Percentiles rank a stretch among this genome's conserved stretches.
These are phyloP conservation scores for Rhododendron ovatum DNA, from an alignment of 148 eudicot species.

Conservation along the genomic window DNA sequence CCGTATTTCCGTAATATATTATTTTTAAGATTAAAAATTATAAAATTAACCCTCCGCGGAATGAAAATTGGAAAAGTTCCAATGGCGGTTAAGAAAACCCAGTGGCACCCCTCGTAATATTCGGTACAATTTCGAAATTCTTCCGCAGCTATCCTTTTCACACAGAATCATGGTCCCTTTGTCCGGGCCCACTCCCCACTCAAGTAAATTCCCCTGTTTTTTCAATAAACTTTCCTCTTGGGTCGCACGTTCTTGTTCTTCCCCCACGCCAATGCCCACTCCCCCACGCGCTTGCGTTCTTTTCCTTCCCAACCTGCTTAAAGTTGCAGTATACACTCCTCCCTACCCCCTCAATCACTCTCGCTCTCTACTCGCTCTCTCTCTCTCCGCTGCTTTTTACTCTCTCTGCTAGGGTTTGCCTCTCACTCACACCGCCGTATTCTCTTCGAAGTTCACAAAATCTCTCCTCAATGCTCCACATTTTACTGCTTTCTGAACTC, in stretches of 20 bases:
- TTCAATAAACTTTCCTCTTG: neutral
- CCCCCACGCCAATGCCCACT: neutral
- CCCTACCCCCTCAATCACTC: neutral
- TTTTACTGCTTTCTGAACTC: neutral
- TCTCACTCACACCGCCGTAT: neutral
- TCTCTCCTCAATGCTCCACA: neutral
- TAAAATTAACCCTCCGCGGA: too few species aligned
- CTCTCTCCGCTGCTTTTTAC: neutral
- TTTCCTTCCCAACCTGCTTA: neutral
- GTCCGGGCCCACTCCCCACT: neutral
- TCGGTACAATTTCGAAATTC: neutral
- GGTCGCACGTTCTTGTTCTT: neutral
- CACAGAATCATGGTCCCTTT: neutral
- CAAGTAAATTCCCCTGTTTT: neutral
- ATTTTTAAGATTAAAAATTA: too few species aligned
- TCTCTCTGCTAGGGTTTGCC: slow-evolving; percentile 1
- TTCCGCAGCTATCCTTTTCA: neutral
- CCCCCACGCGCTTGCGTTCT: neutral
- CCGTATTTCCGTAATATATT: too few species aligned
- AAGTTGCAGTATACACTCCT: neutral
- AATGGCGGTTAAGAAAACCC: neutral
- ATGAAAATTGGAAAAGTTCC: neutral
- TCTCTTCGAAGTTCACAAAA: neutral
- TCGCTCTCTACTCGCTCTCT: neutral
- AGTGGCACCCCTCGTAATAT: neutral